Base-by-base conservation (phyloP, 306 rosid genomes). In the Ziziphus jujuba region DNA sequence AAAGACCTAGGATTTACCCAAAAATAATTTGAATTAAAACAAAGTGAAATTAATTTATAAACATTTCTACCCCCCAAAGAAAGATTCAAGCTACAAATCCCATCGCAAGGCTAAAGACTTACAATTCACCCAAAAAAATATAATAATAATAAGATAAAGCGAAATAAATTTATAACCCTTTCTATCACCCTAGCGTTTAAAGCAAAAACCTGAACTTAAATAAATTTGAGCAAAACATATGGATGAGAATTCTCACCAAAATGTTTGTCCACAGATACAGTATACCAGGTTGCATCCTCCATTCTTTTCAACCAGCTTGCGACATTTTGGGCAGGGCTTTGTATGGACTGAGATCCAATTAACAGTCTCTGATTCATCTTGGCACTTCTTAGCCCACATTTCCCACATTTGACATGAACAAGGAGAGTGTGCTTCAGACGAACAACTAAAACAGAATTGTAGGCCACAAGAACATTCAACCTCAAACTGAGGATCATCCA, bases 351-450 rank as follows among this genome's bases (percentile, higher is more conserved):
- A 24, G 9, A 80, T 66, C 63, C 77, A 80, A 33, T 75, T 76
- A 63, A 72, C 75, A 3, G 81, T 67, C 59, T 67, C 73, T 8
- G 81, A 76, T 56, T 72, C 81, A 67, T 80, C 84, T 11, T 21
- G 64, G 23, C 70, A 80, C 72, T 66, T 76, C 59, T 72, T 59
- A 51, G n/a, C 16, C 84, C 84, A 80, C 4, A 57, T 43, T 10
- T 67, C 61, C 84, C 81, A 80, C 69, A 80, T 63, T 53, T 14
- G 25, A 63, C 84, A 80, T 1, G 84, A 63, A 54, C 84, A 80
- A 47, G 81, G 84, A 2, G 84, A 80, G 69, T 80, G 81, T 16
- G 75, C 69, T 64, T 72, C 76, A 19, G 69, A 58, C 24, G 58
- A 72, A 66, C 81, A 80, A 34, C 56, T 68, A 64, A 80, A 80